A percentile compares a stretch with the other conserved stretches of the same genome.
Conservation (phyloP, 345 rosid species). For the Lepidium didymum region DNA sequence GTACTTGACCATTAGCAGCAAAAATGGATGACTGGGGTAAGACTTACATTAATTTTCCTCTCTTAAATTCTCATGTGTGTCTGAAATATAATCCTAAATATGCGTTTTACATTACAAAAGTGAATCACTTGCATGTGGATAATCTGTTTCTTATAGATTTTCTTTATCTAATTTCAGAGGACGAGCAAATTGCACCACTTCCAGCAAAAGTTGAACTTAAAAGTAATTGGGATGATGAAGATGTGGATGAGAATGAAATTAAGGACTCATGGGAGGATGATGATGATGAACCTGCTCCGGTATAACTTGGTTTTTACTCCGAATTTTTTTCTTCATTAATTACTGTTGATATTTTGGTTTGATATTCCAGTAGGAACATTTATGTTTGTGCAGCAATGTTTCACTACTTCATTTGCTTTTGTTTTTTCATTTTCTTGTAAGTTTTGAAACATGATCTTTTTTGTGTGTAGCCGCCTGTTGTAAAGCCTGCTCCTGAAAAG, state of each 20-base stretch:
- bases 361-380: neutral
- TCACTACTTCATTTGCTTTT: neutral
- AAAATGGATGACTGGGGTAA: constrained; percentile 33
- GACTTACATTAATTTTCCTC: neutral
- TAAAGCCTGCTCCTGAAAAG: constrained; percentile 39
- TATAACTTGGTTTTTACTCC: constrained; percentile 19
- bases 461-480: constrained; percentile 35
- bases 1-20: neutral
- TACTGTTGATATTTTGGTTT: neutral
- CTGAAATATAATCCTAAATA: neutral
- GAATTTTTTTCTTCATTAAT: neutral
- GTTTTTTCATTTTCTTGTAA: neutral
- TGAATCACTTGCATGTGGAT: neutral
- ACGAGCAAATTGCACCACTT: constrained; percentile 55
- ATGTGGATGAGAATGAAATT: constrained; percentile 73
- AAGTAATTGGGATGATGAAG: constrained; percentile 91
- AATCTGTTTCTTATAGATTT: neutral
- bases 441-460: neutral
- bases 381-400: neutral
- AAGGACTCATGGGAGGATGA: constrained; percentile 99
- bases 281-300: constrained; percentile 76
- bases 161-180: constrained; percentile 37
- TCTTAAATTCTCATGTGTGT: neutral
- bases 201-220: constrained; percentile 41
- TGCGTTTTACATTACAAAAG: neutral